Evolutionary conservation across 441 rosid species (phyloP), one percentile per base, ranked within the genome.

Genomic region (Gossypium davidsonii): DNA sequence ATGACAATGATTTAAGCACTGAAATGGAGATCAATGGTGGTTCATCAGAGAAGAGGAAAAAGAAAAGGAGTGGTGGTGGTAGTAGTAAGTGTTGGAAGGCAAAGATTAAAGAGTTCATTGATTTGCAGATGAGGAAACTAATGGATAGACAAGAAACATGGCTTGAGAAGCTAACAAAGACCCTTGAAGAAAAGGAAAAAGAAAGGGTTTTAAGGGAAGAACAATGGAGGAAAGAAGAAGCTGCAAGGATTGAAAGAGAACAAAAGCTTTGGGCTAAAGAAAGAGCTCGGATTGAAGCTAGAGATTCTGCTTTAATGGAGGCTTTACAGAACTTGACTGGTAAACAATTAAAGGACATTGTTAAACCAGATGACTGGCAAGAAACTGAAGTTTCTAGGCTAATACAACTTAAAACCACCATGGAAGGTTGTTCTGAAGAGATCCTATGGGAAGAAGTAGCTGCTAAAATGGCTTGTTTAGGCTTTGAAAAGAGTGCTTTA

Each of bases 231-330:
- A 87, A 76, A 74, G 81, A 78, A 74, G 98, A 94, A 74, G 81
- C 83, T 60, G 90, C 79, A 0, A 83, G 97, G 76, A 71, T 83
- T 0, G 90, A 92, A 8, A 86, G 83, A 80, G 95, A 94, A 73
- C 93, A 85, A 67, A 77, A 77, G 79, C 86, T 92, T 73, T 94
- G 98, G 98, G 94, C 92, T 58, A 89, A 88, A 61, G 97, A 94
- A 67, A 77, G 94, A 80, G 93, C 89, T 2, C 85, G 98, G 84
- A 92, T 94, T 52, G 94, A 91, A 79, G 85, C 94, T 60, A 87
- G 97, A 0, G 97, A 94, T 79, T 83, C 86, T 4, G 85, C 92
- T 34, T 81, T 94, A 58, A 86, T 90, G 84, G 98, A 94, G 42
- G 78, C 91, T 9, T 78, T 94, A 78, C 84, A 84, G 63, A 86